Evolutionary conservation across 257 asterid genomes (phyloP).

Genomic region (Solanum piurae): DNA sequence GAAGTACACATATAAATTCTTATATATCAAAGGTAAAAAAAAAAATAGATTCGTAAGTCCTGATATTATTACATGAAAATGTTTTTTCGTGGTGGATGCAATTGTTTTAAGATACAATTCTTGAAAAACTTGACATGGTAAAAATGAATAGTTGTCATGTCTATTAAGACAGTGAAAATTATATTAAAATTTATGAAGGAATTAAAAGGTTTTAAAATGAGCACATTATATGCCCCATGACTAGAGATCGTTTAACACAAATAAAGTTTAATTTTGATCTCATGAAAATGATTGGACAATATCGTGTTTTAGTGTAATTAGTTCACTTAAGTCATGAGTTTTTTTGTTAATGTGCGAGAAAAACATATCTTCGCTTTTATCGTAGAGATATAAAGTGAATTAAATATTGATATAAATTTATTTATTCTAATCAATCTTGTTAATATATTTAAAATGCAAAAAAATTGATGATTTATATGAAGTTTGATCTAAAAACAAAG

Average conservation of each 20-base stretch:
- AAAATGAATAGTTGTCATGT: not conserved
- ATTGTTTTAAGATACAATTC: not conserved
- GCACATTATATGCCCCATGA: not conserved
- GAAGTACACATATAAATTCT: not conserved
- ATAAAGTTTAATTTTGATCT: rapidly evolving
- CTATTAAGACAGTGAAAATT: not conserved
- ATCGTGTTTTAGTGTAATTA: too few species aligned
- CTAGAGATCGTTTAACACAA: not conserved
- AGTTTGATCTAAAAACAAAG: too few species aligned
- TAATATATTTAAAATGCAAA: too few species aligned
- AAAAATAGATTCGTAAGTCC: too few species aligned
- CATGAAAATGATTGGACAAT: not conserved
- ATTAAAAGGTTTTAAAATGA: not conserved
- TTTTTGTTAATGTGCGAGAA: not conserved
- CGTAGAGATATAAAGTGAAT: not conserved
- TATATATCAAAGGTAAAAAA: too few species aligned
- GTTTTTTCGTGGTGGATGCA: not conserved
- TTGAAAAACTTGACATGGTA: not conserved
- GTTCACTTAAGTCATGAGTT: not conserved
- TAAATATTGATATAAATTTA: too few species aligned
- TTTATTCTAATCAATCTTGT: too few species aligned
- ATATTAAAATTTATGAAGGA: too few species aligned
- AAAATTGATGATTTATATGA: too few species aligned
- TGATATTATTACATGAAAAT: too few species aligned
- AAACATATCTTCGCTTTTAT: not conserved